Evolutionary conservation across 1,284 basidiomycete genomes (phyloP).

Genomic region (Microstroma glucosiphilum): DNA sequence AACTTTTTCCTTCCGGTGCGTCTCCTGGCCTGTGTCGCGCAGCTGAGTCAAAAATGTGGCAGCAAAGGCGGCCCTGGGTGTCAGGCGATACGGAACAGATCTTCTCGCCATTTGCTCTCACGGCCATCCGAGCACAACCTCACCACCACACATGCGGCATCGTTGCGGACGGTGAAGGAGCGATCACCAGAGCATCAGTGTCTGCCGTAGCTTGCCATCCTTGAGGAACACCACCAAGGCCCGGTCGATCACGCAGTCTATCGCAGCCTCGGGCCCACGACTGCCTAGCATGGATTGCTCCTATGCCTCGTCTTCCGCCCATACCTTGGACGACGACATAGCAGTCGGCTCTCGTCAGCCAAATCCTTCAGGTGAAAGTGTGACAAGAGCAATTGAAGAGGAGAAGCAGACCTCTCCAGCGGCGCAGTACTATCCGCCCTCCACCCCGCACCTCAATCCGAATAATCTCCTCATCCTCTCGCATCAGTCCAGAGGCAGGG

Average conservation of each 20-base stretch:
- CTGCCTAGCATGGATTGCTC: no score
- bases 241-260: background rate
- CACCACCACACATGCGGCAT: background rate
- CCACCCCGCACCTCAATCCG: slow-evolving; percentile 36
- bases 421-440: slow-evolving; percentile 15
- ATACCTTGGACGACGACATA: no score
- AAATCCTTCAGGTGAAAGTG: no score
- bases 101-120: background rate
- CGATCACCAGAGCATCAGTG: background rate
- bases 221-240: background rate
- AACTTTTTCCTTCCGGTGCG: background rate
- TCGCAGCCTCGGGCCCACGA: background rate
- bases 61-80: background rate
- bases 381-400: no score
- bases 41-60: slow-evolving; percentile 1
- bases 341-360: no score
- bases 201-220: background rate
- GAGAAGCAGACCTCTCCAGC: background rate
- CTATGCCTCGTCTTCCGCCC: no score
- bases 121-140: background rate
- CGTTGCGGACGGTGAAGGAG: background rate
- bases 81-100: background rate
- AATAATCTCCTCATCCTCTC: slow-evolving; percentile 22
- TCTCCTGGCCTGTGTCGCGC: background rate
- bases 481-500: slow-evolving; percentile 18